Base-by-base conservation (phyloP, 257 asterid genomes). In the Scutellaria minor region DNA sequence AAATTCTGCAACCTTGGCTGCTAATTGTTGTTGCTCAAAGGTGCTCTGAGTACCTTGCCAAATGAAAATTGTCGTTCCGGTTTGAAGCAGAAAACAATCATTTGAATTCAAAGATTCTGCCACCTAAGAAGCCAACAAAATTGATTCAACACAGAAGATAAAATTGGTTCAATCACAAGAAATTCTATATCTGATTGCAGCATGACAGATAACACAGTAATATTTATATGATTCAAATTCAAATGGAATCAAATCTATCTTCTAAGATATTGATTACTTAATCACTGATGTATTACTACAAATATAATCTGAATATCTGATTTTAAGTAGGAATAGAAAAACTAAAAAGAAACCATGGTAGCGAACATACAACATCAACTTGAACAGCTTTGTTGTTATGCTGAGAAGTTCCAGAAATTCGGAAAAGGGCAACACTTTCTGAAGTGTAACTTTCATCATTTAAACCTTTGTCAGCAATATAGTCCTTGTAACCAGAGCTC, bases 41-140 rank as follows among this genome's bases (percentile, higher is more conserved):
- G 93, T 75, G 78, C 97, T 85, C 71, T 91, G 92, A 85, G 75
- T 87, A 44, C 99, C 99, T 41, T 87, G 90, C 99, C 99, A 94
- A 72, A 83, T 84, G 87, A 91, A 91, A 67, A 82, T 56, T 42
- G 97, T 78, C 40, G 97, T 79, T 72, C 96, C 97, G 67, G 97
- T 82, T 89, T 94, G 99, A 62, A 92, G 92, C 78, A 94, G 88
- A 84, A 89, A 91, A 80, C 97, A 91, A 66, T 88, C 95, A 47
- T 85, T 71, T 24, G 97, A 81, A 85, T 88, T 91, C 87, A 94
- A 79, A 12, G 97, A 91, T 12, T 86, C 73, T 56, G 97, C 90
- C 74, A 70, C 93, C 99, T 94, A 83, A 56, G 56, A 75, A 75
- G 58, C 64, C 46, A 76, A 63, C 53, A 77, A 42, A 57, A 71